These are phyloP conservation scores for Pterula multifida DNA, from an alignment of 1,284 basidiomycete species.

Conservation along the genomic window DNA sequence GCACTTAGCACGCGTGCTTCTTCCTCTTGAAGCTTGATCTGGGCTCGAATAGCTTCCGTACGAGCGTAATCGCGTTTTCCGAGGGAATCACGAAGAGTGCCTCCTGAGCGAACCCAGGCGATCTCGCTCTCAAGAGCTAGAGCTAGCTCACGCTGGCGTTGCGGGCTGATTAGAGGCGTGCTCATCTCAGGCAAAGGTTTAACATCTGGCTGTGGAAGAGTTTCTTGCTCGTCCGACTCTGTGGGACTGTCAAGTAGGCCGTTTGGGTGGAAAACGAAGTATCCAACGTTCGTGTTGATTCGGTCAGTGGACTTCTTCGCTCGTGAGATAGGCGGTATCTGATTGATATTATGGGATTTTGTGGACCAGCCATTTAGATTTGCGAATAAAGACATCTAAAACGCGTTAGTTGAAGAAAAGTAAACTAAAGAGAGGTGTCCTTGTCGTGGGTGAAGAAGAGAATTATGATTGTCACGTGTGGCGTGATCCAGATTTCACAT, in stretches of 20 bases:
- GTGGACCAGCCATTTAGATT: background rate
- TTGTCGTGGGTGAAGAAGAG: background rate
- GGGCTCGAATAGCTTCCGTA: constrained; percentile 30
- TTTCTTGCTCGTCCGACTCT: no score
- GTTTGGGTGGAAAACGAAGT: background rate
- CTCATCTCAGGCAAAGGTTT: no score
- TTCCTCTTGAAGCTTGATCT: constrained; percentile 27
- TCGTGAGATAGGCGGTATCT: no score
- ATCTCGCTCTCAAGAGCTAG: constrained; percentile 31
- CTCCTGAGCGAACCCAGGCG: constrained; percentile 47
- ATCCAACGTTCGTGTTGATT: background rate
- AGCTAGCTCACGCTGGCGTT: background rate
- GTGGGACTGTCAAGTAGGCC: no score
- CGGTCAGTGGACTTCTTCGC: background rate
- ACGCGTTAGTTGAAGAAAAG: background rate
- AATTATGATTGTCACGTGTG: background rate
- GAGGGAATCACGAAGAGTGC: constrained; percentile 34
- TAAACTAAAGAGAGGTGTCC: background rate
- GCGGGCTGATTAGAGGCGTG: background rate
- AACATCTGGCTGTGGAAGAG: background rate
- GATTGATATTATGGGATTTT: no score
- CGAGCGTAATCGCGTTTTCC: constrained; percentile 37
- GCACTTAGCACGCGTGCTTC: constrained; percentile 22
- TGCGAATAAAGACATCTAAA: background rate
- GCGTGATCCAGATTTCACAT: background rate